A percentile compares a stretch with the other conserved stretches of the same genome.
phyloP scores from a whole-genome alignment of 495 filamentous ascomycete genomes.

The Trichoderma gamsii region DNA sequence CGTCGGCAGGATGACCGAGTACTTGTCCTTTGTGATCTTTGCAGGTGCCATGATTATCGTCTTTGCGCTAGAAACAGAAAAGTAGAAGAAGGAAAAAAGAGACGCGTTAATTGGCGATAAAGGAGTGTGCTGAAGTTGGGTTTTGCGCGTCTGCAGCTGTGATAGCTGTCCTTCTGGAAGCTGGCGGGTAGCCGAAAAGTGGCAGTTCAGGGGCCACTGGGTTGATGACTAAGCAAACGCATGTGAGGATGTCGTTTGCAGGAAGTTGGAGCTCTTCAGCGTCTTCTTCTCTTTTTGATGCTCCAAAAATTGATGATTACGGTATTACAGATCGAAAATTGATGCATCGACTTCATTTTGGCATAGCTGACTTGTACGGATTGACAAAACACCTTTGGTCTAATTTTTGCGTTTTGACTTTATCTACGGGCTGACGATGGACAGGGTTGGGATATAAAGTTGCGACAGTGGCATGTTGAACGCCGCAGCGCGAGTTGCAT shows the following conservation, averaged over 20 bases:
- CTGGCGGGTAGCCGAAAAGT: background rate
- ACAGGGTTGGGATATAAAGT: too few relatives aligned
- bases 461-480: too few relatives aligned
- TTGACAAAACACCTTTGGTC: too few relatives aligned
- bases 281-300: background rate
- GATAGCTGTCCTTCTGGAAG: constrained; percentile 12
- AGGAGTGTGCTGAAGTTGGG: constrained; percentile 18
- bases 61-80: background rate
- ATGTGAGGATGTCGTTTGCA: background rate
- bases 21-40: constrained; percentile 56
- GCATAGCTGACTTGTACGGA: too few relatives aligned
- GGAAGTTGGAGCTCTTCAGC: background rate
- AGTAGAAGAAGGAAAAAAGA: background rate
- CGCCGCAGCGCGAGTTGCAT: too few relatives aligned
- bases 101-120: constrained; percentile 8
- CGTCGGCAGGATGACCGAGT: constrained; percentile 93
- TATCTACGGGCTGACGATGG: too few relatives aligned
- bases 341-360: too few relatives aligned
- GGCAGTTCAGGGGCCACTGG: constrained; percentile 1
- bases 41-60: constrained; percentile 29
- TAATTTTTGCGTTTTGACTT: too few relatives aligned
- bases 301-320: too few relatives aligned
- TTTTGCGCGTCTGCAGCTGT: background rate
- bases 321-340: too few relatives aligned
- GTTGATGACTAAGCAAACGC: constrained; percentile 2